Conservation (phyloP, 768 basidiomycete species). For the Guyanaporus albipodus region DNA sequence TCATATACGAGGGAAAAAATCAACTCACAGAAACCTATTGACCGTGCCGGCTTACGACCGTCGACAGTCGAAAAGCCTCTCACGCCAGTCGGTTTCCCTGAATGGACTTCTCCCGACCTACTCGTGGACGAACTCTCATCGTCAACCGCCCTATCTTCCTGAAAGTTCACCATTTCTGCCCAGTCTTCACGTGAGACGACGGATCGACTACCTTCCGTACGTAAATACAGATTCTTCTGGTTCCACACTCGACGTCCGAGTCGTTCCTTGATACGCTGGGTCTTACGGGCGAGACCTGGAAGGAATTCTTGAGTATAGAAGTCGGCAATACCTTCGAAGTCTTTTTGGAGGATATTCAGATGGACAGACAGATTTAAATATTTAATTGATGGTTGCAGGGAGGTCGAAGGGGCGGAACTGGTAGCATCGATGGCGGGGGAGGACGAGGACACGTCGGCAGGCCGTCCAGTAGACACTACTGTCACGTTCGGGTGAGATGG, state of each 20-base stretch:
- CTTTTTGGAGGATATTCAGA: constrained; percentile 51
- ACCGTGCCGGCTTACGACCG: background rate
- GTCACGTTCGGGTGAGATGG: constrained; percentile 7
- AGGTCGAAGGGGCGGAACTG: constrained; percentile 28
- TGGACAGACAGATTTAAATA: constrained; percentile 53
- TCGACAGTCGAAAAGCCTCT: constrained; percentile 5
- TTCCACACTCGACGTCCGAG: constrained; percentile 77
- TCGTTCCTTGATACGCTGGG: constrained; percentile 66
- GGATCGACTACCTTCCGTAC: constrained; percentile 27
- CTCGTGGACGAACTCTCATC: background rate
- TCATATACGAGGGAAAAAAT: background rate
- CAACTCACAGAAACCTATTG: constrained; percentile 24
- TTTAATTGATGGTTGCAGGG: constrained; percentile 17
- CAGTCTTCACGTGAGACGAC: constrained; percentile 44
- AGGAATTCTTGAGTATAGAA: constrained; percentile 39
- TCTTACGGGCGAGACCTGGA: constrained; percentile 45
- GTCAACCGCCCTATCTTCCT: constrained; percentile 1
- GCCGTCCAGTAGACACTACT: background rate
- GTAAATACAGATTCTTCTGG: constrained; percentile 53
- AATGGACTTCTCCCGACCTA: background rate
- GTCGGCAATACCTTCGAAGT: constrained; percentile 45
- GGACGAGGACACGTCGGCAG: background rate
- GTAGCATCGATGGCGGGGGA: background rate
- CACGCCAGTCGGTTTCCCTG: background rate
- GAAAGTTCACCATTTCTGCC: constrained; percentile 49